These are phyloP conservation scores for Galerina marginata DNA, from an alignment of 768 basidiomycete species.

Conservation along the genomic window DNA sequence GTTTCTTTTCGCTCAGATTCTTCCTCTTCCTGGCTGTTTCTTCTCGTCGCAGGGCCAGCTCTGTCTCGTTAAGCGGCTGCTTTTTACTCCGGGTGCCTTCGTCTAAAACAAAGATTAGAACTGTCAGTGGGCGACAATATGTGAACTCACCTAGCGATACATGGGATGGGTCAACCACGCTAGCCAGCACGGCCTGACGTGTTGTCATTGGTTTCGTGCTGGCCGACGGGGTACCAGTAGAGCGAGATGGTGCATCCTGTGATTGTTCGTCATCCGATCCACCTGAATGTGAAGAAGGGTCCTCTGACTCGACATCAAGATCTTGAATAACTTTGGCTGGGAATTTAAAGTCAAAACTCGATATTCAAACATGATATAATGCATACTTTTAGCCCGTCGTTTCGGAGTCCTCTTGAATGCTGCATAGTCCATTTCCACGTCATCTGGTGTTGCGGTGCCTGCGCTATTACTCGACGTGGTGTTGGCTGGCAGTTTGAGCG, in stretches of 20 bases:
- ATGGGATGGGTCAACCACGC: slow-evolving; percentile 70
- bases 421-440: slow-evolving; percentile 34
- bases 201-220: slow-evolving; percentile 50
- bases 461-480: slow-evolving; percentile 35
- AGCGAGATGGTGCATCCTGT: slow-evolving; percentile 31
- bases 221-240: slow-evolving; percentile 30
- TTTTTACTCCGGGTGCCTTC: slow-evolving; percentile 53
- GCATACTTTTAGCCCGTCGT: slow-evolving; percentile 27
- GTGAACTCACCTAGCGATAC: slow-evolving; percentile 59
- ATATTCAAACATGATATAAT: not conserved
- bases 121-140: not conserved
- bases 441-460: slow-evolving; percentile 37
- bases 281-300: slow-evolving; percentile 34
- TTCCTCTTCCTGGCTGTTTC: slow-evolving; percentile 85
- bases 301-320: slow-evolving; percentile 43
- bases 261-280: slow-evolving; percentile 33
- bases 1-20: slow-evolving; percentile 80
- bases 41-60: slow-evolving; percentile 75
- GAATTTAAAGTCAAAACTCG: not conserved
- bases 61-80: slow-evolving; percentile 71
- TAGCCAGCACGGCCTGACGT: slow-evolving; percentile 74
- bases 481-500: slow-evolving; percentile 57
- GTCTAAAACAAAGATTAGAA: slow-evolving; percentile 17
- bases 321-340: slow-evolving; percentile 30
- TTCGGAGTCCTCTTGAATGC: slow-evolving; percentile 30